phyloP scores from a whole-genome alignment of 1,139 yeast species.

The Arxiozyma slooffiae region DNA sequence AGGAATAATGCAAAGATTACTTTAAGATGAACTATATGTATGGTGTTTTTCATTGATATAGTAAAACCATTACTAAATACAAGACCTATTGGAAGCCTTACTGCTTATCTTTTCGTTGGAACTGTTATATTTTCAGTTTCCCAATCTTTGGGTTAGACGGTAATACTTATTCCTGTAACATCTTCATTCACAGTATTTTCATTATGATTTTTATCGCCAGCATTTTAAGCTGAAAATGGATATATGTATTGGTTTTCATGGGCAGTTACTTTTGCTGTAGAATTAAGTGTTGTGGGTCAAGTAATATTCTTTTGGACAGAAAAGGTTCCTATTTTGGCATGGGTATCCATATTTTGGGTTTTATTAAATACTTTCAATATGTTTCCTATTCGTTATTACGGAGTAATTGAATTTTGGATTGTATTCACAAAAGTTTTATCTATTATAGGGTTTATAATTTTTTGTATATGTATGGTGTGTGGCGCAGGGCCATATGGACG shows the following conservation, averaged over 20 bases:
- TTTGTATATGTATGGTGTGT: conserved; percentile 61
- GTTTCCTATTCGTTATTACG: conserved; percentile 55
- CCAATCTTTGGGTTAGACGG: conserved; percentile 68
- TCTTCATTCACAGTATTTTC: conserved; percentile 53
- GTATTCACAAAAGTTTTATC: conserved; percentile 64
- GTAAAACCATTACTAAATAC: conserved; percentile 44
- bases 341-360: conserved; percentile 66
- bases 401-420: conserved; percentile 64
- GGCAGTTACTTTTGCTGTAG: conserved; percentile 80
- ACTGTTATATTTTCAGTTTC: conserved; percentile 54
- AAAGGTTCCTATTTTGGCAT: conserved; percentile 52
- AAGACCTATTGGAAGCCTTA: conserved; percentile 62
- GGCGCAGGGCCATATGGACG: conserved; percentile 74
- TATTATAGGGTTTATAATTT: conserved; percentile 60
- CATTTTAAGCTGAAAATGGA: conserved; percentile 71
- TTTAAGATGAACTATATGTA: conserved; percentile 59
- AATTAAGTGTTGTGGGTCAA: conserved; percentile 72
- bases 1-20: conserved; percentile 59
- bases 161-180: conserved; percentile 56
- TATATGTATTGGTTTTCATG: conserved; percentile 83
- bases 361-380: conserved; percentile 41
- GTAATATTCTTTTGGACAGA: conserved; percentile 67
- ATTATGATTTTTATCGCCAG: conserved; percentile 46
- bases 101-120: conserved; percentile 58
- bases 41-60: conserved; percentile 52